A percentile compares a stretch with the other conserved stretches of the same genome.
phyloP scores from a whole-genome alignment of 2,329 filamentous ascomycete genomes.

The Fusarium sp. region DNA sequence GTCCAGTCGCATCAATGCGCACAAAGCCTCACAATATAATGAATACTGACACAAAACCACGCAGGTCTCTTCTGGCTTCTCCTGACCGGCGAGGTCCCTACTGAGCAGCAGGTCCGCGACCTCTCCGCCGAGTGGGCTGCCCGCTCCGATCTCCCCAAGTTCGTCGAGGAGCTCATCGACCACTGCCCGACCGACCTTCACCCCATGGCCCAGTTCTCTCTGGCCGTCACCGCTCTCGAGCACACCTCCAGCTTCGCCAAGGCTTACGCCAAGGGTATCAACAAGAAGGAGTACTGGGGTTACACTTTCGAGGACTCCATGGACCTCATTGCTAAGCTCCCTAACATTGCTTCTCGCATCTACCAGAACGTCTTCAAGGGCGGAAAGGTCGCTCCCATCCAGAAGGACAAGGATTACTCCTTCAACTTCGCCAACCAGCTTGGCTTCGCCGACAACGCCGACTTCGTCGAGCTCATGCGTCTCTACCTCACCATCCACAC shows the following conservation, averaged over 20 bases:
- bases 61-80: slow-evolving; percentile 99
- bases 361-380: slow-evolving; percentile 99
- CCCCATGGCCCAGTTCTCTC: slow-evolving; percentile 99
- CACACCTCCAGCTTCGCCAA: slow-evolving; percentile 98
- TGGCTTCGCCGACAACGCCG: slow-evolving; percentile 91
- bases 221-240: slow-evolving; percentile 97
- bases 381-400: slow-evolving; percentile 93
- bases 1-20: neutral
- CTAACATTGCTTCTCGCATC: slow-evolving; percentile 97
- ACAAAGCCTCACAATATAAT: neutral
- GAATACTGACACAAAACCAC: slow-evolving; percentile 27
- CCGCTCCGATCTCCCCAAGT: slow-evolving; percentile 96
- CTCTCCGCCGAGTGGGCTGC: slow-evolving; percentile 99
- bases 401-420: slow-evolving; percentile 99
- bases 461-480: slow-evolving; percentile 98
- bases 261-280: slow-evolving; percentile 98
- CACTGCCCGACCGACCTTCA: slow-evolving; percentile 98
- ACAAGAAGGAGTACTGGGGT: slow-evolving; percentile 99
- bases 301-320: slow-evolving; percentile 99
- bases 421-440: slow-evolving; percentile 99
- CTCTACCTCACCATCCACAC: slow-evolving; percentile 99
- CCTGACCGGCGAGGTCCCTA: slow-evolving; percentile 96
- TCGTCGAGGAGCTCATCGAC: slow-evolving; percentile 99
- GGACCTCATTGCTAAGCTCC: slow-evolving; percentile 99
- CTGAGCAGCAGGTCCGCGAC: slow-evolving; percentile 97